Evolutionary conservation across 2,329 filamentous ascomycete species (phyloP), one percentile per base, ranked within the genome.

Genomic region (Clarireedia hainanense): DNA sequence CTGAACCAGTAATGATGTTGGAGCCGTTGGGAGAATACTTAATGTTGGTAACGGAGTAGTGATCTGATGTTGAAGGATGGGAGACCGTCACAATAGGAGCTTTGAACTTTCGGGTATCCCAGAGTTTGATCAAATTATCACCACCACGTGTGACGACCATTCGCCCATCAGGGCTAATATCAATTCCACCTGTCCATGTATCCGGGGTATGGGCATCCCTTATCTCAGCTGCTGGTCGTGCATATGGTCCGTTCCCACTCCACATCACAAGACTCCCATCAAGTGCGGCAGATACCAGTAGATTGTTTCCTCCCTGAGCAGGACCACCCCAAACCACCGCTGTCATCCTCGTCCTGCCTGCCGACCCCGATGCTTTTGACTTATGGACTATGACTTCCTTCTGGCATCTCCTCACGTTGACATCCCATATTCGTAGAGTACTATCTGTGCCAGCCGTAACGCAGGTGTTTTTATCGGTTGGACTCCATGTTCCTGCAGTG

Each of bases 31-130:
- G 91, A 30, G 90, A 89, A 74, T 97, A 99, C 60, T 82, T 81
- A 68, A 99, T 96, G 68, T 91, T 95, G 52, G 84, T 87, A 58
- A 89, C 91, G 0, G 88, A 82, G 69, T 89, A 95, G 65, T 91
- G 85, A 57, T 85, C 84, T 1, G 90, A 92, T 14, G 89, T 95
- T 1, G 92, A 95, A 1, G 81, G 72, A 70, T 96, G 91, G 5
- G 85, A 75, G 15, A 89, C 83, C 1, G 85, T 88, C 48, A 90
- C 89, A 14, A 99, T 80, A 4, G 94, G 90, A 56, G 86, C 79
- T 69, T 94, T 97, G 77, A 99, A 95, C 68, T 96, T 97, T 57
- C 94, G 84, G 3, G 86, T 95, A 69, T 99, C 94, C 94, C 94
- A 99, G 2, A 96, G 78, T 73, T 97, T 97, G 71, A 99, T 92